A percentile compares a stretch with the other conserved stretches of the same genome.
These are phyloP conservation scores for Fusarium brachygibbosum DNA, from an alignment of 2,329 filamentous ascomycete species.

Conservation along the genomic window DNA sequence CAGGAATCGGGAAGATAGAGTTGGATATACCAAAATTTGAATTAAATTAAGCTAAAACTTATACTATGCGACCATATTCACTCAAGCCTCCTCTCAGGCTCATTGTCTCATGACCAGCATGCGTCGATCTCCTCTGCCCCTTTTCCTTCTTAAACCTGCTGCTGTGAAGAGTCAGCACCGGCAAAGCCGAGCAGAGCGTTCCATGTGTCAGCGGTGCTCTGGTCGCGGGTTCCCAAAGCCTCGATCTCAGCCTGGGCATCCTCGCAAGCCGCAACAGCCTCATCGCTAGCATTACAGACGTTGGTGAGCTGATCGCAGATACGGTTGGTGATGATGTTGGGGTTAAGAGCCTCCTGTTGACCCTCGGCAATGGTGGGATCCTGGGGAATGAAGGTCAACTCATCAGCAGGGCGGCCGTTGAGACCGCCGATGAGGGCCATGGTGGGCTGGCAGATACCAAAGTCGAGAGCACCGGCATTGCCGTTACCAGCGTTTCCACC, in stretches of 20 bases:
- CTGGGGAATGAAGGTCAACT: constrained; percentile 77
- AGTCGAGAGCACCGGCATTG: constrained; percentile 58
- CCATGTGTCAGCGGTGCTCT: constrained; percentile 63
- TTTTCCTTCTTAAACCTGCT: constrained; percentile 35
- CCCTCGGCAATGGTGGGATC: constrained; percentile 70
- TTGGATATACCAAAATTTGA: constrained; percentile 13
- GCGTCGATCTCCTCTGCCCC: constrained; percentile 14
- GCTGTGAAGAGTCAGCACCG: constrained; percentile 42
- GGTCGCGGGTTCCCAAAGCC: constrained; percentile 63
- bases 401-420: constrained; percentile 66
- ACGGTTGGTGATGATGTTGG: constrained; percentile 79
- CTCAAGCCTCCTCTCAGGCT: constrained; percentile 8
- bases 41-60: constrained; percentile 20
- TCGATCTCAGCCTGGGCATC: constrained; percentile 66
- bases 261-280: constrained; percentile 67
- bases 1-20: neutral
- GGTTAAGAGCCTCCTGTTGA: constrained; percentile 77
- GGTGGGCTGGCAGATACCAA: constrained; percentile 68
- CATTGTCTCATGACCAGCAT: constrained; percentile 39
- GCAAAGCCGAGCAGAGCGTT: constrained; percentile 58
- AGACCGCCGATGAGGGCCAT: constrained; percentile 72
- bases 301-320: constrained; percentile 78
- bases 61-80: constrained; percentile 19
- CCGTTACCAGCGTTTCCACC: constrained; percentile 1
- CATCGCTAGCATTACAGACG: constrained; percentile 73